Evolutionary conservation across 495 filamentous ascomycete species (phyloP).

Genomic region (Podospora pseudopauciseta): DNA sequence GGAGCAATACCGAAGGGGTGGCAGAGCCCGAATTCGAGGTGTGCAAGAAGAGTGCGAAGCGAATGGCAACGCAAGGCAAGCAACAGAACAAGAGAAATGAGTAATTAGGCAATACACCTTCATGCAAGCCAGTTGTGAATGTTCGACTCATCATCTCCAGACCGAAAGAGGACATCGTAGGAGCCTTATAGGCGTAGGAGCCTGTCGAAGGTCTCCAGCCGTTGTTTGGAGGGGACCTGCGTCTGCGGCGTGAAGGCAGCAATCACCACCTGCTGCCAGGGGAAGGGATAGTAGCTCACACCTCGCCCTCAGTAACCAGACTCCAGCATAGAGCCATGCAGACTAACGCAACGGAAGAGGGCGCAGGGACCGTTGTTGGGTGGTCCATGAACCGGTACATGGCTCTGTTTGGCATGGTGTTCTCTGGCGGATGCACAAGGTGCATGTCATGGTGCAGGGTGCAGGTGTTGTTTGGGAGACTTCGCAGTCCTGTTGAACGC

Average conservation of each 20-base stretch:
- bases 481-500: background rate
- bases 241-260: slow-evolving; percentile 30
- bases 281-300: slow-evolving; percentile 14
- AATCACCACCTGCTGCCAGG: slow-evolving; percentile 19
- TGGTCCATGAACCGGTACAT: slow-evolving; percentile 17
- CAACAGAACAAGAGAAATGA: slow-evolving; percentile 25
- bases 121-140: slow-evolving; percentile 19
- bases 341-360: slow-evolving; percentile 31
- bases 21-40: slow-evolving; percentile 11
- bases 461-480: background rate
- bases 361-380: slow-evolving; percentile 26
- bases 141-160: slow-evolving; percentile 30
- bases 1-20: slow-evolving; percentile 14
- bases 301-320: slow-evolving; percentile 17
- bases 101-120: slow-evolving; percentile 35
- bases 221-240: slow-evolving; percentile 22
- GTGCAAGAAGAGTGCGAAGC: slow-evolving; percentile 12
- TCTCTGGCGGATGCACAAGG: slow-evolving; percentile 21
- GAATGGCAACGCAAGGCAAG: slow-evolving; percentile 23
- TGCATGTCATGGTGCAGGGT: slow-evolving; percentile 15
- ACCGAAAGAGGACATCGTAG: slow-evolving; percentile 24
- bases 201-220: slow-evolving; percentile 20
- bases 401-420: slow-evolving; percentile 19
- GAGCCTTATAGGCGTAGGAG: slow-evolving; percentile 34
- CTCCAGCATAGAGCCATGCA: slow-evolving; percentile 21